These are phyloP conservation scores for Coelastrella sp. DNA, from an alignment of 139 green algal species.

Conservation along the genomic window DNA sequence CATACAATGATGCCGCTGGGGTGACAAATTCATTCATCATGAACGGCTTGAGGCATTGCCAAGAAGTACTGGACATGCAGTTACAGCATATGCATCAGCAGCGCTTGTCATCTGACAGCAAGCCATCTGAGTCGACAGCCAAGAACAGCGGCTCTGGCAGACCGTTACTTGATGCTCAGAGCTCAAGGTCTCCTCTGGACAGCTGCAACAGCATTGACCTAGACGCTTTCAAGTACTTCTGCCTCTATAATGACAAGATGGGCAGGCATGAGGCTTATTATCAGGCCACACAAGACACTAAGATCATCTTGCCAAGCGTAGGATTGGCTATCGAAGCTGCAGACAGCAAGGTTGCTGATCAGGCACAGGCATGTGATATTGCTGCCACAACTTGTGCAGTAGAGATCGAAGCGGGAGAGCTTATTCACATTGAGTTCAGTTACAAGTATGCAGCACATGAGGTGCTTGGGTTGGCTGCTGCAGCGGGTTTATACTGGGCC, in stretches of 20 bases:
- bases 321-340: too few species aligned
- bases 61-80: not conserved
- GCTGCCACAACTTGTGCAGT: not conserved
- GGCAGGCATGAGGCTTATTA: constrained; percentile 41
- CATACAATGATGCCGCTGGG: constrained; percentile 32
- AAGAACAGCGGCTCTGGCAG: too few species aligned
- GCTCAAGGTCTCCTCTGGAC: too few species aligned
- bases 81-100: not conserved
- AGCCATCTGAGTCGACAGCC: too few species aligned
- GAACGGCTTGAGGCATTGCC: constrained; percentile 18
- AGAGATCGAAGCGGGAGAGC: not conserved
- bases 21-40: constrained; percentile 31
- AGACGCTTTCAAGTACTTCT: constrained; percentile 21
- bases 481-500: constrained; percentile 6
- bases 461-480: not conserved
- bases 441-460: constrained; percentile 29
- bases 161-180: too few species aligned
- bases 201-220: not conserved
- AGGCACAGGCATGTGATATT: not conserved
- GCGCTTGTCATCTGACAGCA: not conserved
- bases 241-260: constrained; percentile 13
- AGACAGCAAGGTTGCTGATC: too few species aligned
- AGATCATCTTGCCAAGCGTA: constrained; percentile 4
- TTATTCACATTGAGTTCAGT: constrained; percentile 34
- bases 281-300: constrained; percentile 2